Conservation (phyloP, 495 filamentous ascomycete species). For the Neurospora sp. region DNA sequence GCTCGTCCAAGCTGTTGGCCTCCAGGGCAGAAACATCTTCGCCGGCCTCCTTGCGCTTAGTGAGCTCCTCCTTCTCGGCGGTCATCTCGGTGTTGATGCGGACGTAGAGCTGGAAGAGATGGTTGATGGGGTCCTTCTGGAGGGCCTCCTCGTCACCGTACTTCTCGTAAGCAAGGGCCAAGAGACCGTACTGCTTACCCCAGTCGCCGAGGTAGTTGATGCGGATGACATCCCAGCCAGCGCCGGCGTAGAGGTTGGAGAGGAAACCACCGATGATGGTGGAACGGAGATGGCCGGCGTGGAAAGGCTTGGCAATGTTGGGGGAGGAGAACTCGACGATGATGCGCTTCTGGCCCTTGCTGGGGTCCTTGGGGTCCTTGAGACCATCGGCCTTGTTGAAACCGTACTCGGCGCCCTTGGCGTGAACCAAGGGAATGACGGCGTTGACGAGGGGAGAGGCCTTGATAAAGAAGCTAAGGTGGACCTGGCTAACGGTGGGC, state of each 20-base stretch:
- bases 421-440: slow-evolving; percentile 54
- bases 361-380: slow-evolving; percentile 56
- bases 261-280: slow-evolving; percentile 60
- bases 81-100: slow-evolving; percentile 48
- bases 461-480: slow-evolving; percentile 77
- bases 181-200: slow-evolving; percentile 56
- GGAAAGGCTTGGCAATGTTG: slow-evolving; percentile 59
- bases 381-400: slow-evolving; percentile 55
- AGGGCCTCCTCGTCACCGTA: slow-evolving; percentile 51
- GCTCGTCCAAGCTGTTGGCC: slow-evolving; percentile 47
- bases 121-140: slow-evolving; percentile 48
- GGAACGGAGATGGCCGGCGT: slow-evolving; percentile 55
- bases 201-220: slow-evolving; percentile 63
- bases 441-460: slow-evolving; percentile 44
- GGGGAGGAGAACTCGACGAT: slow-evolving; percentile 51
- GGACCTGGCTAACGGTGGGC: slow-evolving; percentile 51
- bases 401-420: slow-evolving; percentile 52
- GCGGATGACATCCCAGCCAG: slow-evolving; percentile 51
- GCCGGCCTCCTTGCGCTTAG: slow-evolving; percentile 35
- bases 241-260: slow-evolving; percentile 46
- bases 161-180: slow-evolving; percentile 48
- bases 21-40: slow-evolving; percentile 40
- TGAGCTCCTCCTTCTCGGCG: slow-evolving; percentile 44
- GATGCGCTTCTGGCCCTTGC: slow-evolving; percentile 59
- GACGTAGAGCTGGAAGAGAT: slow-evolving; percentile 55